Percentiles rank a stretch among this genome's conserved stretches.
Evolutionary conservation across 2,329 filamentous ascomycete genomes (phyloP).

Genomic region (Trichoderma guizhouense): DNA sequence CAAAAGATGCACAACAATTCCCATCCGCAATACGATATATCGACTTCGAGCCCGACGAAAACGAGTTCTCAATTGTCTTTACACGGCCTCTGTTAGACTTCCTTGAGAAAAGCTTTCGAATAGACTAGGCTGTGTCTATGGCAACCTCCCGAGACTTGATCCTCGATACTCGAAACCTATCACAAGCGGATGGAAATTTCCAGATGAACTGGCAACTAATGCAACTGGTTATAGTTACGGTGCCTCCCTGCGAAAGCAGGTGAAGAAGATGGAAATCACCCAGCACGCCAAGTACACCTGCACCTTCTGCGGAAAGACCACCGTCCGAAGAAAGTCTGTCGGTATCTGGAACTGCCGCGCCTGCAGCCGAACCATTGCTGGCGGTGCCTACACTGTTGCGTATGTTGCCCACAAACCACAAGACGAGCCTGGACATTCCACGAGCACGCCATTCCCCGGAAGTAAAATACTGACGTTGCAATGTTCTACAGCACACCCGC

Average conservation of each 20-base stretch:
- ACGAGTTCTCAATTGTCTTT: neutral
- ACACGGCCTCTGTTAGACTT: neutral
- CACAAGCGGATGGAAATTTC: neutral
- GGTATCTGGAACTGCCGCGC: constrained; percentile 97
- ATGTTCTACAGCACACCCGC: constrained; percentile 70
- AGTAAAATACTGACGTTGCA: constrained; percentile 26
- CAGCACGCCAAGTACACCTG: constrained; percentile 97
- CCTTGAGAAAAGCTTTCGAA: neutral
- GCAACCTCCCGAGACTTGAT: neutral
- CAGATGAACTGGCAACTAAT: constrained; percentile 13
- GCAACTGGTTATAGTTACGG: constrained; percentile 67
- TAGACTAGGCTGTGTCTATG: neutral
- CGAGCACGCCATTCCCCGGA: neutral
- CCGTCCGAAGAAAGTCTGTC: constrained; percentile 84
- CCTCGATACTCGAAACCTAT: neutral
- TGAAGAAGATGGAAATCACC: constrained; percentile 99
- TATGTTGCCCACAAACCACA: constrained; percentile 55
- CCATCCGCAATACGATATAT: neutral
- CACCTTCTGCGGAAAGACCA: constrained; percentile 98
- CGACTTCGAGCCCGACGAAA: constrained; percentile 14
- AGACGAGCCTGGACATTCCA: neutral
- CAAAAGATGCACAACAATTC: neutral
- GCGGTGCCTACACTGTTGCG: constrained; percentile 92
- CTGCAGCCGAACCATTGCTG: constrained; percentile 76
- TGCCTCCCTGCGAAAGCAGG: constrained; percentile 95